phyloP scores from a whole-genome alignment of 1,139 yeast species.

The Saccharomyces uvarum region DNA sequence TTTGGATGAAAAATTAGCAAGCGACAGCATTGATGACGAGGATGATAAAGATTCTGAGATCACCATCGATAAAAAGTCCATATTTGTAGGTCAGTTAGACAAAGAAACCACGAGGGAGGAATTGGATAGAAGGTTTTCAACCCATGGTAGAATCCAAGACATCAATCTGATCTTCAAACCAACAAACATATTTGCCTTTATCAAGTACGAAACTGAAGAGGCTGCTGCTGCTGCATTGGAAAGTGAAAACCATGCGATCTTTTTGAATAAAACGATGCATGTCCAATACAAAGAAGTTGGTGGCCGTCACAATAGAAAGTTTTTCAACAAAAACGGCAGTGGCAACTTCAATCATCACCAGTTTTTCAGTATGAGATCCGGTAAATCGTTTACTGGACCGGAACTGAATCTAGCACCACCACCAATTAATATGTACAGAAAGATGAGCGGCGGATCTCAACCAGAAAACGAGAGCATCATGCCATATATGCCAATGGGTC shows the following conservation, averaged over 20 bases:
- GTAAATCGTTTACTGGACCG: slow-evolving; percentile 29
- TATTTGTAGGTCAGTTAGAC: slow-evolving; percentile 70
- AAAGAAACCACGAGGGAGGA: slow-evolving; percentile 48
- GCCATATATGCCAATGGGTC: slow-evolving; percentile 3
- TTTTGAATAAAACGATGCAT: slow-evolving; percentile 67
- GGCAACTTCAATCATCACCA: slow-evolving; percentile 18
- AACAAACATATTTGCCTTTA: slow-evolving; percentile 60
- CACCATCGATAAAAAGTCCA: slow-evolving; percentile 59
- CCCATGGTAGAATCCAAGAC: slow-evolving; percentile 57
- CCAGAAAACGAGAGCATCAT: slow-evolving; percentile 3
- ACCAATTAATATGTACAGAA: slow-evolving; percentile 51
- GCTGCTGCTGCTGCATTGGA: slow-evolving; percentile 80
- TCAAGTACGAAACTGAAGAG: slow-evolving; percentile 54
- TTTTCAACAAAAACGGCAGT: slow-evolving; percentile 13
- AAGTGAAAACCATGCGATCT: slow-evolving; percentile 70
- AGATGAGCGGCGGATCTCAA: slow-evolving; percentile 17
- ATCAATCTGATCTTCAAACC: slow-evolving; percentile 46
- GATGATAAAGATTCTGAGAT: slow-evolving; percentile 15
- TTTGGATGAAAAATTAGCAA: background rate
- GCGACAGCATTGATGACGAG: background rate
- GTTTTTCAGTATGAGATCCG: slow-evolving; percentile 12
- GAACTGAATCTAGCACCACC: slow-evolving; percentile 63
- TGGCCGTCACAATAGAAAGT: slow-evolving; percentile 20
- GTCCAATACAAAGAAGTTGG: slow-evolving; percentile 68
- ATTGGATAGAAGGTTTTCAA: slow-evolving; percentile 49